These are phyloP conservation scores for Coniochaeta hoffmannii DNA, from an alignment of 2,329 filamentous ascomycete species.

Conservation along the genomic window DNA sequence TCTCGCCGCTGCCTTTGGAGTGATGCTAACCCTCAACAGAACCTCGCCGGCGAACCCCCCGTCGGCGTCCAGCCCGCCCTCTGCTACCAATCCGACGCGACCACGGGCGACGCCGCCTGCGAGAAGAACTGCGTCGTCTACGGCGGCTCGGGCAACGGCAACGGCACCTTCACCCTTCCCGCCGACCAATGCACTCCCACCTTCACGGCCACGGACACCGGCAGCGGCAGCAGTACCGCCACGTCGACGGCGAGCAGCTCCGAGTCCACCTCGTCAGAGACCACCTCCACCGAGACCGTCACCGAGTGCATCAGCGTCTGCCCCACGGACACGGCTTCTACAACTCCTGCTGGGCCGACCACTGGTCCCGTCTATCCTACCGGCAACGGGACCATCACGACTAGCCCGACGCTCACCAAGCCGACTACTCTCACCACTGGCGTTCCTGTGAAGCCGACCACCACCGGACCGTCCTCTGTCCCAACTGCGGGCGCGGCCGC, in stretches of 20 bases:
- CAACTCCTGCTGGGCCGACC: background rate
- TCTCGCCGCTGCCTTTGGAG: background rate
- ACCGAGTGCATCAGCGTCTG: background rate
- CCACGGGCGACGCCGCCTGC: slow-evolving; percentile 37
- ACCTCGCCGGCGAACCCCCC: slow-evolving; percentile 35
- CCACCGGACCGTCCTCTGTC: background rate
- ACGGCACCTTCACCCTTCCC: slow-evolving; percentile 28
- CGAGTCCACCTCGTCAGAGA: background rate
- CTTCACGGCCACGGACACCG: slow-evolving; percentile 11
- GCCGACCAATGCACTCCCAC: slow-evolving; percentile 25
- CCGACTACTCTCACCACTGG: background rate
- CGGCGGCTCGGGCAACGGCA: slow-evolving; percentile 17
- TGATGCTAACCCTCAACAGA: slow-evolving; percentile 14
- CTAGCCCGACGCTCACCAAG: background rate
- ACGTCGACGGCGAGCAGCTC: background rate
- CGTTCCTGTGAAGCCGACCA: background rate
- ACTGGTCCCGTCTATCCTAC: background rate
- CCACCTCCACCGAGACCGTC: background rate
- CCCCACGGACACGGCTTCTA: background rate
- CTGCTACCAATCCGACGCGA: slow-evolving; percentile 32
- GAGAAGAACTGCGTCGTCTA: slow-evolving; percentile 43
- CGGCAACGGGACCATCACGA: background rate
- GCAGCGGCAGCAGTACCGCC: background rate
- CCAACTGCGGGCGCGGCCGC: background rate
- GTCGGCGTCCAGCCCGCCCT: slow-evolving; percentile 23